Conservation (phyloP, 2,329 filamentous ascomycete genomes). For the Colletotrichum neosansevieriae region DNA sequence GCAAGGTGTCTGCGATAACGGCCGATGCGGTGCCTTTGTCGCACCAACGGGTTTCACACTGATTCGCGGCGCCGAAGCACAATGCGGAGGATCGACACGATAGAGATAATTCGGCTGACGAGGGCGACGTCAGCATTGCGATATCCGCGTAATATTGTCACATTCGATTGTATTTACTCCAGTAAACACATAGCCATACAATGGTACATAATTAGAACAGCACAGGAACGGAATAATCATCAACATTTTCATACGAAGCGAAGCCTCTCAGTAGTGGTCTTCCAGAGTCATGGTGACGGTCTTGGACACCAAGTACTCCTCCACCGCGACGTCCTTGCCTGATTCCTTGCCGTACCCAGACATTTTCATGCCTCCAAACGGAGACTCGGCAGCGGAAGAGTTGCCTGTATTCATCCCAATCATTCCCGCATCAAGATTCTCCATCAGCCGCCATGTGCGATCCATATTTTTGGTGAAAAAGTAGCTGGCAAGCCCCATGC, state of each 20-base stretch:
- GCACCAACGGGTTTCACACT: slow-evolving; percentile 25
- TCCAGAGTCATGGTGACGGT: slow-evolving; percentile 58
- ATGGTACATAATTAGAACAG: not conserved
- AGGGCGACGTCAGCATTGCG: not conserved
- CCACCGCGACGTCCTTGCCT: slow-evolving; percentile 60
- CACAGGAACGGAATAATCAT: no score
- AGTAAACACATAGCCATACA: not conserved
- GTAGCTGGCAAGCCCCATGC: slow-evolving; percentile 81
- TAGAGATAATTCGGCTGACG: not conserved
- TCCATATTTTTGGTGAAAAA: slow-evolving; percentile 70
- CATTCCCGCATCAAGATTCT: slow-evolving; percentile 73
- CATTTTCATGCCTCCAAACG: slow-evolving; percentile 63
- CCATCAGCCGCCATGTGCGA: slow-evolving; percentile 56
- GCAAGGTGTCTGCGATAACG: slow-evolving; percentile 30
- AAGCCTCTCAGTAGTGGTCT: slow-evolving; percentile 47
- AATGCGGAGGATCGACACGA: not conserved
- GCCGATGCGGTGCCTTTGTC: slow-evolving; percentile 32
- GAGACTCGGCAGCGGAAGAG: slow-evolving; percentile 56
- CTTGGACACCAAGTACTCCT: slow-evolving; percentile 61
- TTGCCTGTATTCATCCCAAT: slow-evolving; percentile 56
- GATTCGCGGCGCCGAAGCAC: slow-evolving; percentile 14
- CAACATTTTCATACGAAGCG: no score
- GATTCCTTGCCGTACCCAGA: slow-evolving; percentile 61
- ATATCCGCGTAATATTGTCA: not conserved
- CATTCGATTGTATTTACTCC: not conserved